A percentile compares a stretch with the other conserved stretches of the same genome.
These are phyloP conservation scores for Thuidium tamariscinum DNA, from an alignment of 225 moss, liverwort and hornwort genomes.

Conservation along the genomic window DNA sequence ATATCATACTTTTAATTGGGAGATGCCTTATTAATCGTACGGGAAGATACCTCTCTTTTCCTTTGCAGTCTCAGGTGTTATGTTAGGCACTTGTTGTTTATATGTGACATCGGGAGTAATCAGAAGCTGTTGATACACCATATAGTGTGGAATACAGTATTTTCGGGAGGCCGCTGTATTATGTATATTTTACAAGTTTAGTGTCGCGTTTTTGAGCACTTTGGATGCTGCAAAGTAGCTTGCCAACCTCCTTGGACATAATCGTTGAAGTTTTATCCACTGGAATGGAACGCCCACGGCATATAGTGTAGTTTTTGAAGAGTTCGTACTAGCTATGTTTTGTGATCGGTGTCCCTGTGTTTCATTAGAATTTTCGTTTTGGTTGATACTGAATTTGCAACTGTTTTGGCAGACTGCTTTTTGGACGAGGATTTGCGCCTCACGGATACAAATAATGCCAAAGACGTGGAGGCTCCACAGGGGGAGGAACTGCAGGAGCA, in stretches of 20 bases:
- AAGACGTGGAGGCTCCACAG: not conserved
- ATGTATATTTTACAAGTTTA: not conserved
- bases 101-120: not conserved
- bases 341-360: not conserved
- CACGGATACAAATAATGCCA: not conserved
- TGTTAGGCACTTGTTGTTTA: not conserved
- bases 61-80: not conserved
- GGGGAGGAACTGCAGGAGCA: not conserved
- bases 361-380: not conserved
- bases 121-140: not conserved
- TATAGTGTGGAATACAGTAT: not conserved
- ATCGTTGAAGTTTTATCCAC: not conserved
- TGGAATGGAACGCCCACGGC: not conserved
- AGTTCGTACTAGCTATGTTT: not conserved
- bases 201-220: not conserved
- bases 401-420: slow-evolving; percentile 11
- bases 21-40: not conserved
- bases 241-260: not conserved
- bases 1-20: not conserved
- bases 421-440: slow-evolving; percentile 27
- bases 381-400: not conserved
- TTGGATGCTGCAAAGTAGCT: not conserved
- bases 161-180: not conserved
- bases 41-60: not conserved
- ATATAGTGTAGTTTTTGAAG: not conserved